Conservation (phyloP, 2,329 filamentous ascomycete genomes). For the Botryosphaeria dothidea region DNA sequence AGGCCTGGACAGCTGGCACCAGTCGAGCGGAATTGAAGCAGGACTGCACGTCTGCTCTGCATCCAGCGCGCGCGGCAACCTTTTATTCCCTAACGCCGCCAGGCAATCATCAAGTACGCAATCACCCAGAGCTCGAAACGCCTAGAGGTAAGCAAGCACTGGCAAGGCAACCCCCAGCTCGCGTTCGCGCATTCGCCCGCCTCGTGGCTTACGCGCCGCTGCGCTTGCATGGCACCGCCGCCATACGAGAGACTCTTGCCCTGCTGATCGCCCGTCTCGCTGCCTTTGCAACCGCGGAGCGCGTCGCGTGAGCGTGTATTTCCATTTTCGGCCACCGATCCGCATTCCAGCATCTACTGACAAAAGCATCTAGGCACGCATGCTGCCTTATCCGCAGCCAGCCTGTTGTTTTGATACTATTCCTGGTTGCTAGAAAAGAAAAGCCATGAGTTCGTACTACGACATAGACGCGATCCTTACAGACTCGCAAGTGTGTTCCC, state of each 20-base stretch:
- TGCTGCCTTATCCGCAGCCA: background rate
- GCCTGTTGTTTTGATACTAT: background rate
- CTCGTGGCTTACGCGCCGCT: background rate
- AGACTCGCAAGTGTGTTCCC: slow-evolving; percentile 67
- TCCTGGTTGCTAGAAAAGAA: background rate
- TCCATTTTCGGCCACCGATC: slow-evolving; percentile 11
- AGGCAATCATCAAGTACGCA: slow-evolving; percentile 14
- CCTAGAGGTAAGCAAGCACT: slow-evolving; percentile 16
- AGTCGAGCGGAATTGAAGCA: background rate
- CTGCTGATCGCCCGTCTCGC: background rate
- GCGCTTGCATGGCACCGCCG: background rate
- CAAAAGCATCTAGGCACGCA: background rate
- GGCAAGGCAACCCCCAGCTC: background rate
- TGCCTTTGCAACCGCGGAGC: slow-evolving; percentile 5
- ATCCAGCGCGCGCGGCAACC: background rate
- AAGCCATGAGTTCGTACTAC: slow-evolving; percentile 67
- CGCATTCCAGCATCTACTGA: background rate
- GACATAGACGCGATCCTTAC: slow-evolving; percentile 82
- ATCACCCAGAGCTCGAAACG: background rate
- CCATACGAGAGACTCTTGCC: background rate
- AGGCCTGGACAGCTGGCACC: slow-evolving; percentile 8
- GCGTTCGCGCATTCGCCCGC: background rate
- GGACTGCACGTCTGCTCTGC: background rate
- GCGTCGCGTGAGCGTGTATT: slow-evolving; percentile 17
- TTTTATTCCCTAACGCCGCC: background rate